Percentiles rank a stretch among this genome's conserved stretches.
Evolutionary conservation across 306 rosid genomes (phyloP).

Genomic region (Vigna unguiculata): DNA sequence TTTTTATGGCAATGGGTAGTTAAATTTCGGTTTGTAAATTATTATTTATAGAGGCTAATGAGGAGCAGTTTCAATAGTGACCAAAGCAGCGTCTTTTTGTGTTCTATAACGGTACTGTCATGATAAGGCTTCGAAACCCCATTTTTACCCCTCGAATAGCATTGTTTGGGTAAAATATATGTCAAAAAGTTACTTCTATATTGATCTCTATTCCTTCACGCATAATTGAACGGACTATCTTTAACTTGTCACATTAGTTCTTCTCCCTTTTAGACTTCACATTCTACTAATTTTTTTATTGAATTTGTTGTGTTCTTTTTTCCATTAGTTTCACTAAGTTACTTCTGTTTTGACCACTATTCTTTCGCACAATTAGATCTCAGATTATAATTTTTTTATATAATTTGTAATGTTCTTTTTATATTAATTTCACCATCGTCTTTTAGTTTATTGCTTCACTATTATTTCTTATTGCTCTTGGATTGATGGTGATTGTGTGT

Average conservation of each 20-base stretch:
- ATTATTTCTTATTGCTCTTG: neutral
- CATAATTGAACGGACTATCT: neutral
- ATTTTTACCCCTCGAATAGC: neutral
- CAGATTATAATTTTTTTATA: no score
- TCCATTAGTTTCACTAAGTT: neutral
- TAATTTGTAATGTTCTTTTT: neutral
- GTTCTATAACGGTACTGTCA: neutral
- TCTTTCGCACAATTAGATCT: neutral
- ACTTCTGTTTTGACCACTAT: no score
- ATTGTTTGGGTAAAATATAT: neutral
- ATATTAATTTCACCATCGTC: neutral
- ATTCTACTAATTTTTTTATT: neutral
- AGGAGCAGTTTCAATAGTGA: neutral
- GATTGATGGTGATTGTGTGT: neutral
- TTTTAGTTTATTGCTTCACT: neutral
- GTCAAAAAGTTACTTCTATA: neutral
- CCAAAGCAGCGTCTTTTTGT: neutral
- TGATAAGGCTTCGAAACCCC: neutral
- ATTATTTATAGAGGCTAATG: no score
- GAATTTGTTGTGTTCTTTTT: neutral
- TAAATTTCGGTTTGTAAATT: neutral
- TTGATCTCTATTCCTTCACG: neutral
- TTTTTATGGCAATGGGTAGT: neutral
- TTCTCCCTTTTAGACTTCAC: neutral
- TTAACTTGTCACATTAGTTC: neutral